phyloP scores from a whole-genome alignment of 768 basidiomycete genomes.

The Boletus tomentosulus region DNA sequence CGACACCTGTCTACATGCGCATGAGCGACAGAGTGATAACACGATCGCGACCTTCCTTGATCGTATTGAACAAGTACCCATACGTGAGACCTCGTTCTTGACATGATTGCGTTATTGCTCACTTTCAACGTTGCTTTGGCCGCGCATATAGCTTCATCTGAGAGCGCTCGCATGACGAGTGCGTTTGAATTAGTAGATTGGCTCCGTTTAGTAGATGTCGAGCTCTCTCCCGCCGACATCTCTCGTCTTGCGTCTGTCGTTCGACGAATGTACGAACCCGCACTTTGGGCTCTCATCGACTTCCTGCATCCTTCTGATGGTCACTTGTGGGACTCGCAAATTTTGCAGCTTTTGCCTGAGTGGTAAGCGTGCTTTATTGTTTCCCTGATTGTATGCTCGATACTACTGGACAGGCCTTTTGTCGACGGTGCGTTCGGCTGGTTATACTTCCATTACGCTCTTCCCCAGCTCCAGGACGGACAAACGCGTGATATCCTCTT shows the following conservation, averaged over 20 bases:
- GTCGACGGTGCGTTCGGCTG: constrained; percentile 36
- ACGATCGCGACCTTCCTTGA: constrained; percentile 42
- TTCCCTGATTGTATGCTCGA: neutral
- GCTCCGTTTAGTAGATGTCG: constrained; percentile 45
- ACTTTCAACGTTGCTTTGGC: neutral
- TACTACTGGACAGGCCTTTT: constrained; percentile 6
- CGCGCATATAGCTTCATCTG: constrained; percentile 35
- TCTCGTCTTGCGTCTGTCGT: constrained; percentile 39
- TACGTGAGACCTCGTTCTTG: constrained; percentile 39
- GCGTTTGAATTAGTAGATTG: constrained; percentile 64
- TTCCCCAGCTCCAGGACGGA: constrained; percentile 18
- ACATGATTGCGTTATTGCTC: neutral
- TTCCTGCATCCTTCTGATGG: constrained; percentile 40
- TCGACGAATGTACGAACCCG: constrained; percentile 38
- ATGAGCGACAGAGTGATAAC: neutral
- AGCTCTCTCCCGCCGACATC: constrained; percentile 36
- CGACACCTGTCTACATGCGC: neutral
- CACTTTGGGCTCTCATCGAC: constrained; percentile 41
- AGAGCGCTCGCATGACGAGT: constrained; percentile 29
- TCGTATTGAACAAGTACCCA: constrained; percentile 37
- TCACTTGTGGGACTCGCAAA: constrained; percentile 39
- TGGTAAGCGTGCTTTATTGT: constrained; percentile 23
- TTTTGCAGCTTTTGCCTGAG: constrained; percentile 10
- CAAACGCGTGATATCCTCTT: constrained; percentile 33
- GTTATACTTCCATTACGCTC: constrained; percentile 38